These are phyloP conservation scores for Aspergillus nomiae DNA, from an alignment of 2,329 filamentous ascomycete species.

Conservation along the genomic window DNA sequence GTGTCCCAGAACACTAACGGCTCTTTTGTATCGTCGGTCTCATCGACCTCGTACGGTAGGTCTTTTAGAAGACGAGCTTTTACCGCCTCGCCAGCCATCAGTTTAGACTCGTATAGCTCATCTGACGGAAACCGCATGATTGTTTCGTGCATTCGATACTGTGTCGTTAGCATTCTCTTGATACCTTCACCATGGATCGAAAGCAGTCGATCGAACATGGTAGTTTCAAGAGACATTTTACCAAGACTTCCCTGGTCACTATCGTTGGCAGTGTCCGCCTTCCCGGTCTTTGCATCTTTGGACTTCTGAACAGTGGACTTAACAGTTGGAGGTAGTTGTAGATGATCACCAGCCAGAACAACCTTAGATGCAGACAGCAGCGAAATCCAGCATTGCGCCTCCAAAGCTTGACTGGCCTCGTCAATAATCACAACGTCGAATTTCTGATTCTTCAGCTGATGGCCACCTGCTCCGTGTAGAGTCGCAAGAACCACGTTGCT, in stretches of 20 bases:
- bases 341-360: constrained; percentile 88
- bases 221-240: constrained; percentile 74
- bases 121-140: constrained; percentile 96
- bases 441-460: constrained; percentile 73
- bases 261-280: constrained; percentile 24
- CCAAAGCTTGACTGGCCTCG: constrained; percentile 91
- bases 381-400: constrained; percentile 96
- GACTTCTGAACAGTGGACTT: constrained; percentile 64
- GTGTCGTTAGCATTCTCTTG: constrained; percentile 93
- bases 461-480: constrained; percentile 86
- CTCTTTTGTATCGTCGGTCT: constrained; percentile 83
- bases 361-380: constrained; percentile 78
- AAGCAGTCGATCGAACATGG: constrained; percentile 87
- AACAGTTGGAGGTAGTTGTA: constrained; percentile 92
- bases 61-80: constrained; percentile 73
- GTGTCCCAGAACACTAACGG: constrained; percentile 94
- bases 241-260: constrained; percentile 44
- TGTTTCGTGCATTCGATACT: constrained; percentile 95
- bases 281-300: constrained; percentile 47
- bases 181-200: constrained; percentile 77
- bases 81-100: constrained; percentile 80
- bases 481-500: constrained; percentile 92
- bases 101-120: constrained; percentile 78
- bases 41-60: constrained; percentile 73
- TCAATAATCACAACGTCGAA: constrained; percentile 97